A percentile compares a stretch with the other conserved stretches of the same genome.
Evolutionary conservation across 768 basidiomycete genomes (phyloP).

Genomic region (Lepiota venenata): DNA sequence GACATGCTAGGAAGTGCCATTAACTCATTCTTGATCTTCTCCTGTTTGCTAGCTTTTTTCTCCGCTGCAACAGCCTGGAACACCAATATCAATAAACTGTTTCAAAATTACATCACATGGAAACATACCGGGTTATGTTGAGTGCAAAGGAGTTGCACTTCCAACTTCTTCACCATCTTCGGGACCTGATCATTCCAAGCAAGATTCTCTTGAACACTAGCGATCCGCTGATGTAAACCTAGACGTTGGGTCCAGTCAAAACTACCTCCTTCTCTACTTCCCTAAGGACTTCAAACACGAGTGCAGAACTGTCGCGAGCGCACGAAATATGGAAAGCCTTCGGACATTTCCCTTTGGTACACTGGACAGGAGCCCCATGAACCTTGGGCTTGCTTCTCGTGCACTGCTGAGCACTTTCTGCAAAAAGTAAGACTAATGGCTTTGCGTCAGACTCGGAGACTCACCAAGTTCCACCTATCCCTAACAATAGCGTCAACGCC

Average conservation of each 20-base stretch:
- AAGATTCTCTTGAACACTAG: slow-evolving; percentile 3
- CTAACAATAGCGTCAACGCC: slow-evolving; percentile 88
- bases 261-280: slow-evolving; percentile 84
- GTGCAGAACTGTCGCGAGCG: slow-evolving; percentile 56
- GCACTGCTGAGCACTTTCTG: slow-evolving; percentile 93
- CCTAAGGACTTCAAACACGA: slow-evolving; percentile 58
- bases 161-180: slow-evolving; percentile 70
- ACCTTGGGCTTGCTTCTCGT: slow-evolving; percentile 59
- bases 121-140: slow-evolving; percentile 87
- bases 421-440: background rate
- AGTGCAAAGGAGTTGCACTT: slow-evolving; percentile 75
- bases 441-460: slow-evolving; percentile 21
- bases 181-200: slow-evolving; percentile 33
- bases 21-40: slow-evolving; percentile 69
- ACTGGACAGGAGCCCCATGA: slow-evolving; percentile 86
- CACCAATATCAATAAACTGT: background rate
- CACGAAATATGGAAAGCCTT: slow-evolving; percentile 94
- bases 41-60: slow-evolving; percentile 72
- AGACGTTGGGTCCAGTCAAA: slow-evolving; percentile 41
- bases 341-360: slow-evolving; percentile 90
- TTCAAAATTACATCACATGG: slow-evolving; percentile 1
- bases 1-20: slow-evolving; percentile 66
- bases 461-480: slow-evolving; percentile 90
- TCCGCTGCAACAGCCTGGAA: slow-evolving; percentile 67
- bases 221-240: slow-evolving; percentile 28